Evolutionary conservation across 179 eudicot species (phyloP).

Genomic region (Drosera spatulata): DNA sequence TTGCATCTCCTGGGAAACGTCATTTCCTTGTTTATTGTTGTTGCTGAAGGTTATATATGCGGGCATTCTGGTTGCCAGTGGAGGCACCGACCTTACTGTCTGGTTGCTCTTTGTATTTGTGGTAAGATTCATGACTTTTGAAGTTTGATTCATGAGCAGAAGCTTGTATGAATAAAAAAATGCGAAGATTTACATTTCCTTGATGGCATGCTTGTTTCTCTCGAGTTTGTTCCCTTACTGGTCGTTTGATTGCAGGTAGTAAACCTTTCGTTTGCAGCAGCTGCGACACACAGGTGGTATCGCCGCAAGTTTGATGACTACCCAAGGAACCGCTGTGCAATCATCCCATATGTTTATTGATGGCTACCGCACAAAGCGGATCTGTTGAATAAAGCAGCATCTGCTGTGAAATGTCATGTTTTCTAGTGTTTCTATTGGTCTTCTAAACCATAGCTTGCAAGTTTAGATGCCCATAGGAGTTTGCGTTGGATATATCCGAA

Average conservation of each 20-base stretch:
- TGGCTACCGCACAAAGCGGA: background rate
- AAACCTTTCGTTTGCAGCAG: slow-evolving; percentile 72
- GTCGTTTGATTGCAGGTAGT: slow-evolving; percentile 41
- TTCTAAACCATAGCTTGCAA: no score
- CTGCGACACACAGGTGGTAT: slow-evolving; percentile 89
- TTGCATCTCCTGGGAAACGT: no score
- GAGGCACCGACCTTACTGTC: slow-evolving; percentile 55
- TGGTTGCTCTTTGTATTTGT: slow-evolving; percentile 82
- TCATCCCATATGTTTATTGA: slow-evolving; percentile 54
- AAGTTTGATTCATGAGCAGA: background rate
- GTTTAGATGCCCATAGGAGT: no score
- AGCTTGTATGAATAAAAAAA: background rate
- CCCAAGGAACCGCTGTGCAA: slow-evolving; percentile 43
- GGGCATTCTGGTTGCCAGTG: slow-evolving; percentile 76
- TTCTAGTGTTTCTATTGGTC: no score
- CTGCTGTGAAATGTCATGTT: no score
- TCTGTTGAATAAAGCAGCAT: no score
- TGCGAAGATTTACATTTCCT: background rate
- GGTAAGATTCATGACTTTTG: slow-evolving; percentile 24
- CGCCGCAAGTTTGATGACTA: slow-evolving; percentile 62
- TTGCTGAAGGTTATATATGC: slow-evolving; percentile 69
- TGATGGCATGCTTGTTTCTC: background rate
- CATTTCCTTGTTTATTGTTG: background rate
- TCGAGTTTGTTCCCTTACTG: background rate
- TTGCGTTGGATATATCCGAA: no score